Evolutionary conservation across 2,329 filamentous ascomycete genomes (phyloP), one percentile per base, ranked within the genome.

Genomic region (Trichothecium roseum): DNA sequence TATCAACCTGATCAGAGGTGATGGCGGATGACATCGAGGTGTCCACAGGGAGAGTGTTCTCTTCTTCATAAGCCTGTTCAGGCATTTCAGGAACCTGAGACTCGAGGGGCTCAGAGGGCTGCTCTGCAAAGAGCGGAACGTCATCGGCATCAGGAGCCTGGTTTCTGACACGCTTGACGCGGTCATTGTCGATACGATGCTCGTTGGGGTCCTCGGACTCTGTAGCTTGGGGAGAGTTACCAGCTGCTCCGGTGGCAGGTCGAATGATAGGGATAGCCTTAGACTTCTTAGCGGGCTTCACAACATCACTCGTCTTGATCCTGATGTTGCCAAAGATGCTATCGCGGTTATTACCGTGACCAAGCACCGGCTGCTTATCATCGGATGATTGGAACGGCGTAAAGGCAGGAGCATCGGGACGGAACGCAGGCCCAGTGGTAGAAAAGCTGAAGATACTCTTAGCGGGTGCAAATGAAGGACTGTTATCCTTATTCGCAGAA

Each of bases 251-350:
- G 46, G 66, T 77, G 38, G 76, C 67, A 1, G 84, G 83, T 28
- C 69, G 69, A 8, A 89, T 60, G 42, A 94, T 93, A 0, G 87
- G 83, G 37, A 94, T 73, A 8, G 86, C 86, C 60, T 91, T 95
- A 4, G 80, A 84, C 46, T 76, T 78, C 59, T 83, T 86, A 1
- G 61, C 55, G 6, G 79, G 72, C 48, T 82, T 82, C 18, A 74
- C 60, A 34, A 77, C 69, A 16, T 84, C 78, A 12, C 70, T 67
- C 22, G 68, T 56, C 37, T 67, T 72, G 22, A 83, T 60, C 42
- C 76, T 72, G 44, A 88, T 80, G 29, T 78, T 78, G 33, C 76
- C 70, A 52, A 87, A 86, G 46, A 87, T 84, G 35, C 72, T 69
- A 41, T 61, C 61, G 2, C 54, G 53, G 13, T 41, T 36, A 35